phyloP scores from a whole-genome alignment of 768 basidiomycete genomes.

The Leucogyrophana mollusca region DNA sequence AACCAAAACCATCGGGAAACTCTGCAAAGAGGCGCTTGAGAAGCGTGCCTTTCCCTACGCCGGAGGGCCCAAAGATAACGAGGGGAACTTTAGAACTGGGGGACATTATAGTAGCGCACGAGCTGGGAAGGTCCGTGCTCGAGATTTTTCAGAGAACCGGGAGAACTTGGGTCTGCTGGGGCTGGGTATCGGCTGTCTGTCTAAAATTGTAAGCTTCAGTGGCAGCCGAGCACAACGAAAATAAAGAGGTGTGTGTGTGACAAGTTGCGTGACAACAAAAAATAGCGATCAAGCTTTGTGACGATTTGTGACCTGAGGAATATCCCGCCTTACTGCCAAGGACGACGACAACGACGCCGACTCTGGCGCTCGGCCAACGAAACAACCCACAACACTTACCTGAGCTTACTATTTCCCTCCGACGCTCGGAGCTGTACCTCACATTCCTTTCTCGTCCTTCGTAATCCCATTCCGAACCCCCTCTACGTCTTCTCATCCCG shows the following conservation, averaged over 20 bases:
- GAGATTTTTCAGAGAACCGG: neutral
- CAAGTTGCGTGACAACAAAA: too few relatives aligned
- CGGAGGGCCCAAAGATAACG: constrained; percentile 88
- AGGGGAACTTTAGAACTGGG: constrained; percentile 47
- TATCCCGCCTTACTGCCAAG: neutral
- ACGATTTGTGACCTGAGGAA: too few relatives aligned
- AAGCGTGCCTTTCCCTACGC: constrained; percentile 93
- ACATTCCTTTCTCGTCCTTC: neutral
- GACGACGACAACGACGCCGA: neutral
- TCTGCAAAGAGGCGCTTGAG: constrained; percentile 78
- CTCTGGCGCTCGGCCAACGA: neutral
- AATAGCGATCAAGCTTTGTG: too few relatives aligned
- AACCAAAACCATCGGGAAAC: constrained; percentile 83
- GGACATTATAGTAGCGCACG: constrained; percentile 7
- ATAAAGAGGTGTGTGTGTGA: neutral
- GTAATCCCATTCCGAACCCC: neutral
- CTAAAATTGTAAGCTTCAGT: constrained; percentile 1
- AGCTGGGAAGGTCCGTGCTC: too few relatives aligned
- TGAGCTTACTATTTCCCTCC: neutral
- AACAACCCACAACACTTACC: neutral
- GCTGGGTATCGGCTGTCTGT: too few relatives aligned
- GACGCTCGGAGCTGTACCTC: neutral
- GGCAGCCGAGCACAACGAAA: neutral
- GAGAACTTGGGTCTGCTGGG: neutral
- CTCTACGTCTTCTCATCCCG: constrained; percentile 6